These are phyloP conservation scores for Babesia ovata DNA, from an alignment of 169 alveolate species.

Conservation along the genomic window DNA sequence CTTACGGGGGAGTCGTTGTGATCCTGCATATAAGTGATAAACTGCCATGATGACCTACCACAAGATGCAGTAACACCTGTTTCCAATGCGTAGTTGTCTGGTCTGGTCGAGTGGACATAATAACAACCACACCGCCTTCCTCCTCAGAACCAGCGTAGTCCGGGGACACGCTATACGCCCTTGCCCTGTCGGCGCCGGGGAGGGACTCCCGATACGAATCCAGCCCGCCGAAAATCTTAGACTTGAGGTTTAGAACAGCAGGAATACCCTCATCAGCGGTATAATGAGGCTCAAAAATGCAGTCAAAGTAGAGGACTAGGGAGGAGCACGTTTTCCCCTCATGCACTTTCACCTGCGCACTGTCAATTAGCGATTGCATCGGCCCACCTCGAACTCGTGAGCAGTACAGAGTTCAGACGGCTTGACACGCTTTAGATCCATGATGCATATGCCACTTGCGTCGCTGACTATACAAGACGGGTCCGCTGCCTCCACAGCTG, in stretches of 20 bases:
- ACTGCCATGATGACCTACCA: conserved; percentile 5
- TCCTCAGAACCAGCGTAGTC: conserved; percentile 37
- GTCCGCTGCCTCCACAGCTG: conserved; percentile 67
- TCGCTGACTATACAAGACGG: conserved; percentile 58
- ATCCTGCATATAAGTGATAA: conserved; percentile 2
- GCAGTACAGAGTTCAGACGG: conserved; percentile 1
- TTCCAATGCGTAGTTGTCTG: conserved; percentile 79
- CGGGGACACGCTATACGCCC: conserved; percentile 28
- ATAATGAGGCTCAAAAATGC: conserved; percentile 51
- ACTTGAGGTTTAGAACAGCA: conserved; percentile 17
- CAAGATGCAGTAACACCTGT: conserved; percentile 74
- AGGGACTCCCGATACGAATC: conserved; percentile 26
- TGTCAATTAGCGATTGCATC: conserved; percentile 3
- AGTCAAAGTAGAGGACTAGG: conserved; percentile 68
- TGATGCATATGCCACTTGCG: conserved; percentile 53
- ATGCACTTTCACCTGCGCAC: conserved; percentile 48
- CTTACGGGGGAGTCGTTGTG: conserved; percentile 21
- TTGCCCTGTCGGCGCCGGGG: conserved; percentile 32
- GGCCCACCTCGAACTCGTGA: conserved; percentile 48
- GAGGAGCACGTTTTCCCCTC: conserved; percentile 45
- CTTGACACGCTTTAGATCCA: conserved; percentile 46
- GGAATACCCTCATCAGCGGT: conserved; percentile 6
- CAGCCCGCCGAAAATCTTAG: conserved; percentile 11
- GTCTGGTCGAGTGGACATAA: conserved; percentile 74
- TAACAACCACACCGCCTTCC: conserved; percentile 16